Base-by-base conservation (phyloP, 306 rosid genomes). In the Dicorynia guianensis region DNA sequence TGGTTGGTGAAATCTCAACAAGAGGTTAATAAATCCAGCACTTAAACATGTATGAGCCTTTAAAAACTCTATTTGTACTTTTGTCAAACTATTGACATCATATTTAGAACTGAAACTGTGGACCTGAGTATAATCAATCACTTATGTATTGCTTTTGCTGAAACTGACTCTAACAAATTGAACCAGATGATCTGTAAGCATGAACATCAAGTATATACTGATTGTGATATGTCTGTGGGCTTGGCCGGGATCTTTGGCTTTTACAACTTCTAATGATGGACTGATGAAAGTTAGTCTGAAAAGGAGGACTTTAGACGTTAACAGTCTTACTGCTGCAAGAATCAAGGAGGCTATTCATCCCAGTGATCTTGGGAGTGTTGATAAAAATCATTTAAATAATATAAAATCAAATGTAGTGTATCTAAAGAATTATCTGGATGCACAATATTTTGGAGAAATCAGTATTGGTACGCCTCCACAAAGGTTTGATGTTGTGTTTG, bases 361-460 rank as follows among this genome's bases (percentile, higher is more conserved):
- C n/a, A n/a, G n/a, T n/a, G n/a, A n/a, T n/a, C n/a, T n/a, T 8
- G 6, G 70, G 78, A 71, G 39, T n/a, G n/a, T n/a, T n/a, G n/a
- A n/a, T n/a, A n/a, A n/a, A 2, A 40, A 40, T 40, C 46, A 7
- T 40, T 40, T 40, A 35, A 60, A 75, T 67, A 8, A 46, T 46
- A 8, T 1, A 46, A 46, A 46, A 46, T 0, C 77, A 38, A 90
- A 82, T 89, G 77, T 87, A 69, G 89, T 93, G 17, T 81, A 77
- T 30, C 85, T 93, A 12, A 93, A 89, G 83, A 93, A 93, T 66
- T 93, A 93, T 84, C 86, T 91, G 86, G 96, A 89, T 80, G 97
- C 97, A 72, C 98, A 93, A 69, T 93, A 93, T 71, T 91, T 84
- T 75, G 98, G 98, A 18, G 98, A 93, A 83, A 91, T 93, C 71